Evolutionary conservation across 2,329 filamentous ascomycete genomes (phyloP).

Genomic region (Xylaria hypoxylon): DNA sequence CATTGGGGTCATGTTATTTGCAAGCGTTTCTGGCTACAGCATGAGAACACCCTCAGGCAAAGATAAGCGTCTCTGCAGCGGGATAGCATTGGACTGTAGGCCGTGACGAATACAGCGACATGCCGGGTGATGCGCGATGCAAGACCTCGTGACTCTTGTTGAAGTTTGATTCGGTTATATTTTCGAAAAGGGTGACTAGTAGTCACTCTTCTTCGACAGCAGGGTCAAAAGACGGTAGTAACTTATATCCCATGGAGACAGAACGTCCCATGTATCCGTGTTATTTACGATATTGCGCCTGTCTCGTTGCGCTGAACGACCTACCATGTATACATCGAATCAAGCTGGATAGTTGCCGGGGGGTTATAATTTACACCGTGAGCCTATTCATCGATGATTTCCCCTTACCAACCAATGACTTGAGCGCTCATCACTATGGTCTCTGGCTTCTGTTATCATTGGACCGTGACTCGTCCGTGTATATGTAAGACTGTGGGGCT

Average conservation of each 20-base stretch:
- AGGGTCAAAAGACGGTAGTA: background rate
- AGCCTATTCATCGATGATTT: constrained; percentile 16
- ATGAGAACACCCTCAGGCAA: constrained; percentile 76
- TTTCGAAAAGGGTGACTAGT: background rate
- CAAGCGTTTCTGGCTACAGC: constrained; percentile 84
- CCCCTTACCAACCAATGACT: constrained; percentile 18
- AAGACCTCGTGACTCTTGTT: constrained; percentile 3
- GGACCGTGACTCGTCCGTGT: constrained; percentile 17
- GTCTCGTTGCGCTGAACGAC: background rate
- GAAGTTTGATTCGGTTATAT: constrained; percentile 3
- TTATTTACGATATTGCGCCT: constrained; percentile 2
- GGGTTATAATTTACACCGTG: constrained; percentile 10
- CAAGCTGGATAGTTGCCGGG: background rate
- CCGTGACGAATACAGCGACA: constrained; percentile 24
- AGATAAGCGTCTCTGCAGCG: constrained; percentile 58
- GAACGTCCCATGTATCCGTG: constrained; percentile 2
- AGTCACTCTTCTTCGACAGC: background rate
- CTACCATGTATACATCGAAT: background rate
- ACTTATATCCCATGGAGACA: background rate
- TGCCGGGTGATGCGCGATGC: constrained; percentile 5
- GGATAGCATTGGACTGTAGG: constrained; percentile 11
- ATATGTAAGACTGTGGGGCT: constrained; percentile 30
- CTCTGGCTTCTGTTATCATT: constrained; percentile 20
- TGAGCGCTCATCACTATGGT: constrained; percentile 3
- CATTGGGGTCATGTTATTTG: constrained; percentile 86